Evolutionary conservation across 2,329 filamentous ascomycete genomes (phyloP), one percentile per base, ranked within the genome.

Genomic region (Xylaria digitata): DNA sequence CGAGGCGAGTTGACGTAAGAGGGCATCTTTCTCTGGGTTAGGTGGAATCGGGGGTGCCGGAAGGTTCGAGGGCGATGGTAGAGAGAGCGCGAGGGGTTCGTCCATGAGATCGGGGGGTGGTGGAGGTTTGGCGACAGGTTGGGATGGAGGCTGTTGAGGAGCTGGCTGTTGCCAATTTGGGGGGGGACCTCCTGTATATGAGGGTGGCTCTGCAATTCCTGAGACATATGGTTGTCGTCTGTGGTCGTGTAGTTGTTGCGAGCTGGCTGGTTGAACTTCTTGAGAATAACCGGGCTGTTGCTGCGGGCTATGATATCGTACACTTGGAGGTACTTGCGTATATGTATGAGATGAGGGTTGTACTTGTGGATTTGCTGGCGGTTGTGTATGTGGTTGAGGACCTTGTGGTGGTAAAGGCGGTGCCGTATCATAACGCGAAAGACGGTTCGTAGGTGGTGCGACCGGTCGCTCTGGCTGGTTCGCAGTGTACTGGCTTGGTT

Each of bases 1-100:
- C 63, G 86, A 83, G 42, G 90, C 93, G 34, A 98, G 86, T 50
- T 94, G 91, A 60, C 87, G 86, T 2, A 97, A 85, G 17, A 98
- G 87, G 21, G 92, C 90, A 78, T 98, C 94, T 77, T 97, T 97
- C 80, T 98, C 93, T 0, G 96, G 96, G 75, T 99, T 99, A 0
- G 94, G 94, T 0, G 96, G 95, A 37, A 97, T 93, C 0, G 95
- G 94, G 0, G 96, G 95, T 0, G 93, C 88, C 6, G 90, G 85
- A 7, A 89, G 77, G 23, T 85, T 81, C 0, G 82, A 80, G 3
- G 81, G 78, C 1, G 82, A 79, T 2, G 86, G 83, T 13, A 86
- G 80, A 17, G 82, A 73, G 26, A 87, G 78, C 9, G 83, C 83
- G 15, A 89, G 78, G 37, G 87, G 86, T 61, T 86, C 86, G 68